Conservation (phyloP, 1,284 basidiomycete genomes). For the Cutaneotrichosporon sp. region DNA sequence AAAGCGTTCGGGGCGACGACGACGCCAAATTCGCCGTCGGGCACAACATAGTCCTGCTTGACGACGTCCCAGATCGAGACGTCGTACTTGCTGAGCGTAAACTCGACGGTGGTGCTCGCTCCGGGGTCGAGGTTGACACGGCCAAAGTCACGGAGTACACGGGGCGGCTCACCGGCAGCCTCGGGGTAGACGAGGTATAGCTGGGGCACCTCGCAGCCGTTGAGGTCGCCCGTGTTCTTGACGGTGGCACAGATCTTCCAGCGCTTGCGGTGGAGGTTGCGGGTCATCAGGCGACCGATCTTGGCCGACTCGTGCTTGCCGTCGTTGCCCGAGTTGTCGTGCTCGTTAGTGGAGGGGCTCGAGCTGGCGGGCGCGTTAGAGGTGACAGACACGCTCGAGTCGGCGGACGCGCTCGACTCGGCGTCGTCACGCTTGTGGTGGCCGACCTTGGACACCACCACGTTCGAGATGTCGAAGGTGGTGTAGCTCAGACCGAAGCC, state of each 20-base stretch:
- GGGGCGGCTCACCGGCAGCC: conserved; percentile 49
- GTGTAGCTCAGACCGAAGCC: conserved; percentile 85
- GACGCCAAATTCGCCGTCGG: conserved; percentile 47
- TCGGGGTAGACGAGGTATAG: conserved; percentile 52
- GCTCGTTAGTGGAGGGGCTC: not conserved
- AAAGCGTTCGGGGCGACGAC: conserved; percentile 34
- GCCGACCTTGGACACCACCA: not conserved
- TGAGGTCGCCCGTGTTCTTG: conserved; percentile 53
- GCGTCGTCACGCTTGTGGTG: not conserved
- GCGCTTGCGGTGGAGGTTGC: conserved; percentile 45
- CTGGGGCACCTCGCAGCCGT: conserved; percentile 54
- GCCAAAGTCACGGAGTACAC: conserved; percentile 48
- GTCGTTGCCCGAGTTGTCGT: not conserved
- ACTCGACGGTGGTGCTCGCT: conserved; percentile 38
- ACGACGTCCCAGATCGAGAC: conserved; percentile 54
- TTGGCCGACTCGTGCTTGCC: not conserved
- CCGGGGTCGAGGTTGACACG: conserved; percentile 50
- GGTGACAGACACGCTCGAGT: too few species aligned
- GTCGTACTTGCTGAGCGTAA: conserved; percentile 51
- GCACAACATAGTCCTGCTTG: conserved; percentile 50
- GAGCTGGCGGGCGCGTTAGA: not conserved
- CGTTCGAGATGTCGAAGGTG: conserved; percentile 61
- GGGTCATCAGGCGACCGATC: conserved; percentile 12
- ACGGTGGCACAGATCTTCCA: conserved; percentile 52
- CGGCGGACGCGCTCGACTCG: not conserved